Conservation (phyloP, 768 basidiomycete genomes). For the Mycena sanguinolenta region DNA sequence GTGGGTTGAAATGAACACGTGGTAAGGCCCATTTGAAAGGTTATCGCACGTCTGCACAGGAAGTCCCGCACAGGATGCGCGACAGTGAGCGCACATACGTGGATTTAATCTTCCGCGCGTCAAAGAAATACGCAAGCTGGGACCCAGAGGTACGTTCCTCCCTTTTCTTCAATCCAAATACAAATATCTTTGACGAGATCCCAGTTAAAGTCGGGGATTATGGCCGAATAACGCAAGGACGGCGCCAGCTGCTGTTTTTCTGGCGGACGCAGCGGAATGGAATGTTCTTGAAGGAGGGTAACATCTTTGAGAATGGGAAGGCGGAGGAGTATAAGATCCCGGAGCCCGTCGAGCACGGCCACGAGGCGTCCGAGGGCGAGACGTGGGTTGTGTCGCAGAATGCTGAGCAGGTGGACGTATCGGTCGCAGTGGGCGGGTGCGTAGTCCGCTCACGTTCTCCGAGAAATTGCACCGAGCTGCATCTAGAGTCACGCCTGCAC, state of each 20-base stretch:
- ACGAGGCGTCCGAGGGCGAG: constrained; percentile 33
- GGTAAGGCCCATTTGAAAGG: too few species aligned
- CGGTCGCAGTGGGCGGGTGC: background rate
- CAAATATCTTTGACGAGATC: background rate
- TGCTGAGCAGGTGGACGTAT: constrained; percentile 39
- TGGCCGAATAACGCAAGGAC: constrained; percentile 42
- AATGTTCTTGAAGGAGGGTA: constrained; percentile 48
- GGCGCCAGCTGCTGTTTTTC: constrained; percentile 29
- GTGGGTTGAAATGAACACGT: too few species aligned
- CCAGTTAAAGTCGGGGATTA: constrained; percentile 46
- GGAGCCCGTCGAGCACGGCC: constrained; percentile 37
- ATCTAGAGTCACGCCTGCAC: constrained; percentile 20
- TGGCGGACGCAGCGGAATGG: constrained; percentile 45
- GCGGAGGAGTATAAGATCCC: constrained; percentile 44
- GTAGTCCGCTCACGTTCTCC: background rate
- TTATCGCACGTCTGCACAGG: too few species aligned
- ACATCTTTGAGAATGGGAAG: constrained; percentile 45
- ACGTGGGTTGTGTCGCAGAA: constrained; percentile 47
- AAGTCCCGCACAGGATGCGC: too few species aligned
- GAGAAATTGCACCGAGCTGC: background rate
- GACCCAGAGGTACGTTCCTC: background rate
- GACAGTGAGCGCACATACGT: background rate
- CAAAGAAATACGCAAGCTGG: background rate
- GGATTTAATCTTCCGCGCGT: background rate
- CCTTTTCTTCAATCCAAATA: background rate